Evolutionary conservation across 306 rosid species (phyloP).

Genomic region (Vigna radiata): DNA sequence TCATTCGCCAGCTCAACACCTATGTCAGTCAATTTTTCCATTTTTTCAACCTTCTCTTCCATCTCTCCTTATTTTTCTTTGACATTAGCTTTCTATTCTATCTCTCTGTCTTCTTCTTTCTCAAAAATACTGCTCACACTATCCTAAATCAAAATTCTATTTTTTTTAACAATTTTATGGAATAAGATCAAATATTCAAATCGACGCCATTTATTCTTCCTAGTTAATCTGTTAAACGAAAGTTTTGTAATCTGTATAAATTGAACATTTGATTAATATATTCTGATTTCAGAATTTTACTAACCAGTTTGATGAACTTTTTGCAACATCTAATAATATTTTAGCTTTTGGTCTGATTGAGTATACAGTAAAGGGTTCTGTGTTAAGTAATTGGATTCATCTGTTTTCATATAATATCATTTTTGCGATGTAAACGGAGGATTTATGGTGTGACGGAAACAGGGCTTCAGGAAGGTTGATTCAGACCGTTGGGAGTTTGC

Average conservation of each 20-base stretch:
- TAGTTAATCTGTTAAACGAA: too few species aligned
- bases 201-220: too few species aligned
- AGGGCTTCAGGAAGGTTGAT: constrained; percentile 95
- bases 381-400: background rate
- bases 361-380: background rate
- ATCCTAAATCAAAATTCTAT: background rate
- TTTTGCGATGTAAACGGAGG: background rate
- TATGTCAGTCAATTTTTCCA: constrained; percentile 59
- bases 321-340: background rate
- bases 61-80: background rate
- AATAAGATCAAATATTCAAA: background rate
- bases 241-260: too few species aligned
- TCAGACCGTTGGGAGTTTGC: constrained; percentile 95
- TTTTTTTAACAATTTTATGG: background rate
- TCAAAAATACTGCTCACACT: background rate
- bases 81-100: background rate
- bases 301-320: background rate
- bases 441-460: background rate
- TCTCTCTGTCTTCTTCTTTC: background rate
- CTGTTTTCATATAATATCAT: background rate
- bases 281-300: background rate
- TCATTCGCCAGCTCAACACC: constrained; percentile 96
- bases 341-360: background rate
- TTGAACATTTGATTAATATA: background rate
- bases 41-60: background rate